phyloP scores from a whole-genome alignment of 768 basidiomycete species.

The Leccinum boreale region DNA sequence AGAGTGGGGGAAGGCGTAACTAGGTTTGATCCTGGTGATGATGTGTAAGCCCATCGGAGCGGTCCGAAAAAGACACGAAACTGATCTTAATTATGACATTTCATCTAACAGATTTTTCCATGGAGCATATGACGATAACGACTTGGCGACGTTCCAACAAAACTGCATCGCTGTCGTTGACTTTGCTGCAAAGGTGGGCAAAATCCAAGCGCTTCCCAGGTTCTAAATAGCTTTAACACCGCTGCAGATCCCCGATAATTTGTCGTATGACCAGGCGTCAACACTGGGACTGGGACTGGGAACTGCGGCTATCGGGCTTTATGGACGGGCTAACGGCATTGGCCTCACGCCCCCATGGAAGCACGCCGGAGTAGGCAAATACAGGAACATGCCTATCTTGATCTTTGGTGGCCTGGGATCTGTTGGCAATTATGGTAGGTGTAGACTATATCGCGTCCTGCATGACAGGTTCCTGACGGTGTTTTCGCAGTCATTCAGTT shows the following conservation, averaged over 20 bases:
- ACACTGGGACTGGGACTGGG: conserved; percentile 49
- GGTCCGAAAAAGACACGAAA: conserved; percentile 6
- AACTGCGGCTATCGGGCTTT: conserved; percentile 50
- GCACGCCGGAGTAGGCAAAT: conserved; percentile 36
- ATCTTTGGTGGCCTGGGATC: conserved; percentile 48
- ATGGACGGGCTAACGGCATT: conserved; percentile 38
- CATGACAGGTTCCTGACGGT: conserved; percentile 14
- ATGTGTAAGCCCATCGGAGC: conserved; percentile 39
- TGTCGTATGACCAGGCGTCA: conserved; percentile 47
- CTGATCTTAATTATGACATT: conserved; percentile 24
- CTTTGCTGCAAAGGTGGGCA: conserved; percentile 38
- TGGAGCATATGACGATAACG: conserved; percentile 37
- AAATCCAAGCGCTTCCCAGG: background rate
- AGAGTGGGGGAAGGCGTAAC: conserved; percentile 51
- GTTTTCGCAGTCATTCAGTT: conserved; percentile 35
- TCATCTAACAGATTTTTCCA: conserved; percentile 36
- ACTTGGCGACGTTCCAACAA: conserved; percentile 42
- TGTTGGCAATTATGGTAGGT: conserved; percentile 48
- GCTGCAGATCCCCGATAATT: conserved; percentile 41
- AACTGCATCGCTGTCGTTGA: conserved; percentile 41
- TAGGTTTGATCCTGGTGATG: conserved; percentile 48
- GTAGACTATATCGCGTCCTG: conserved; percentile 4
- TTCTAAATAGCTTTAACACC: conserved; percentile 9
- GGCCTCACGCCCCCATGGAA: conserved; percentile 41
- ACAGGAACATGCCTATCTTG: conserved; percentile 42